Conservation (phyloP, 2,329 filamentous ascomycete genomes). For the Penicillium sp. region DNA sequence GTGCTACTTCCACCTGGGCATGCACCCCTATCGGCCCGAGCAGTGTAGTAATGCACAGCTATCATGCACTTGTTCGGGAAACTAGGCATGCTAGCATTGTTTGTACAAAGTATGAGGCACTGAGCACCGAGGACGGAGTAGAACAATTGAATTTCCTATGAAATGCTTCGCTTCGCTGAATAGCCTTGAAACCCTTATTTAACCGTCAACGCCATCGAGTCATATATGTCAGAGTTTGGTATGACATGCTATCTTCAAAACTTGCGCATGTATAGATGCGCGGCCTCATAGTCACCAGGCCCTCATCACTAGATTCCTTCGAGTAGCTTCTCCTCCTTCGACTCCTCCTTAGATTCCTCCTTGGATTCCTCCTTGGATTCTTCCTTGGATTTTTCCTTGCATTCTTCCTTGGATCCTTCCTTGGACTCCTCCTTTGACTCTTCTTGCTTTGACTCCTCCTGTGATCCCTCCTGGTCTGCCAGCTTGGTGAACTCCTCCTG, state of each 20-base stretch:
- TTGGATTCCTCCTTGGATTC: conserved; percentile 24
- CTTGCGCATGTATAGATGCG: background rate
- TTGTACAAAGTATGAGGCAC: background rate
- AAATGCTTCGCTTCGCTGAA: conserved; percentile 6
- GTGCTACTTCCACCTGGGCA: background rate
- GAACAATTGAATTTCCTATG: background rate
- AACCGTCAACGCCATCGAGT: conserved; percentile 7
- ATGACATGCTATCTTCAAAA: background rate
- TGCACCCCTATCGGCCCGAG: too few species aligned
- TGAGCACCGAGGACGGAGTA: background rate
- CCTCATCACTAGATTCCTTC: background rate
- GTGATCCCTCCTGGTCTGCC: background rate
- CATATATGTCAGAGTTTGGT: background rate
- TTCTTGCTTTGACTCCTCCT: too few species aligned
- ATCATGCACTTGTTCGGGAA: too few species aligned
- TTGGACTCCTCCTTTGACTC: too few species aligned
- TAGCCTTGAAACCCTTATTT: background rate
- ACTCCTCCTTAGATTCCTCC: background rate
- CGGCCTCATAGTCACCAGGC: background rate
- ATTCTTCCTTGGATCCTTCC: too few species aligned
- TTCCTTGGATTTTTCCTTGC: too few species aligned
- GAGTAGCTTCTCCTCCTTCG: background rate
- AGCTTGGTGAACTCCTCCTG: conserved; percentile 14
- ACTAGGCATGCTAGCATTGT: too few species aligned
- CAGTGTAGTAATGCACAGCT: too few species aligned